phyloP scores from a whole-genome alignment of 192 early-diverging fungal species.

The Dissophora ornata region DNA sequence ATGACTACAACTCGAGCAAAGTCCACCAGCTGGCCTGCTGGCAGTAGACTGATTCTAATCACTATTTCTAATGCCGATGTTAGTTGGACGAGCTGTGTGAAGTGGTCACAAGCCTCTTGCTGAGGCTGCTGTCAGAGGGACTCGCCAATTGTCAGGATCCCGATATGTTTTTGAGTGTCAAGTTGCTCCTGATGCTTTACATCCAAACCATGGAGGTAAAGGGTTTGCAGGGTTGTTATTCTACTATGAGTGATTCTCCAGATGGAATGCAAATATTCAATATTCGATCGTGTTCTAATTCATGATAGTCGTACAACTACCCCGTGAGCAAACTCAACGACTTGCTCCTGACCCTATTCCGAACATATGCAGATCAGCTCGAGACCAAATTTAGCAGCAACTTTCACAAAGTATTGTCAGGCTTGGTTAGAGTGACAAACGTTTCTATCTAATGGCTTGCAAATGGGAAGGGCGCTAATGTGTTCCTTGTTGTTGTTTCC shows the following conservation, averaged over 20 bases:
- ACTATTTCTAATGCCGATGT: too few relatives aligned
- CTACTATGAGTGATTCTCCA: too few relatives aligned
- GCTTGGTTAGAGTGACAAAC: too few relatives aligned
- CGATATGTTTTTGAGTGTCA: constrained; percentile 82
- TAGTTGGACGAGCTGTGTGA: constrained; percentile 94
- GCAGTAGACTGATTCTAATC: too few relatives aligned
- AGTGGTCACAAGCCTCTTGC: constrained; percentile 82
- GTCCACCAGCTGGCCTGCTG: too few relatives aligned
- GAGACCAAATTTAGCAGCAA: constrained; percentile 73
- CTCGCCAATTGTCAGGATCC: constrained; percentile 84
- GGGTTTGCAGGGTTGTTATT: too few relatives aligned
- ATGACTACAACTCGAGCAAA: neutral
- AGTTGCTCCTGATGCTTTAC: constrained; percentile 82
- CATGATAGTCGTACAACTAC: constrained; percentile 82
- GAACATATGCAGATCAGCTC: constrained; percentile 81
- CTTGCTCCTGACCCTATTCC: constrained; percentile 80
- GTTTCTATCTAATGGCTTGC: too few relatives aligned
- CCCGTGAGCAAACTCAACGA: constrained; percentile 75
- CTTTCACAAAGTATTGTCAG: constrained; percentile 70
- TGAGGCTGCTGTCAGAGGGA: constrained; percentile 79
- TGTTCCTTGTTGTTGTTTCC: neutral
- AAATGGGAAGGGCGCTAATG: too few relatives aligned
- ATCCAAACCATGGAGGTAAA: constrained; percentile 94
- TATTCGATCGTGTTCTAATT: too few relatives aligned
- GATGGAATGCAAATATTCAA: too few relatives aligned